A percentile compares a stretch with the other conserved stretches of the same genome.
Evolutionary conservation across 73 alveolate genomes (phyloP).

Genomic region (Diophrys sp.): DNA sequence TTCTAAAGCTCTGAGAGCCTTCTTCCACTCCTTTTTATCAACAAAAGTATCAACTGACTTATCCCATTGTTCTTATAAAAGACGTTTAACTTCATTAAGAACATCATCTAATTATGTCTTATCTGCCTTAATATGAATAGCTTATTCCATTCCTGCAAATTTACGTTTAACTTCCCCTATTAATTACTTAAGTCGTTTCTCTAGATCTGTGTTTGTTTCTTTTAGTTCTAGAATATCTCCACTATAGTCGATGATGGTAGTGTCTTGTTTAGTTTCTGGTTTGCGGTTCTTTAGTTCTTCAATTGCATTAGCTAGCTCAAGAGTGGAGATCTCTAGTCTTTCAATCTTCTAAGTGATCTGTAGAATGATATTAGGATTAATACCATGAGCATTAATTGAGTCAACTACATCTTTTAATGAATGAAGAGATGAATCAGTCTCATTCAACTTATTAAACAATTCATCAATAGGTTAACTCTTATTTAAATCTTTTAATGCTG

Average conservation of each 20-base stretch:
- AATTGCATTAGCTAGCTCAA: neutral
- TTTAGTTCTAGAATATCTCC: neutral
- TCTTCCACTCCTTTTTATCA: neutral
- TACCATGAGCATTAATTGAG: neutral
- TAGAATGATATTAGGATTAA: neutral
- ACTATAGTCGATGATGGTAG: neutral
- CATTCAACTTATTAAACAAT: neutral
- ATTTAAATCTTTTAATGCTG: neutral
- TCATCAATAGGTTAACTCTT: neutral
- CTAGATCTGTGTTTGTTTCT: neutral
- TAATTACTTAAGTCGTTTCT: neutral
- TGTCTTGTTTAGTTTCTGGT: neutral
- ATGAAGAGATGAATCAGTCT: neutral
- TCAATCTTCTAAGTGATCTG: neutral
- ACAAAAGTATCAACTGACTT: neutral
- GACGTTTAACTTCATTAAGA: neutral
- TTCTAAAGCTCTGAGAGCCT: neutral
- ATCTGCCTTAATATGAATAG: slow-evolving; percentile 5
- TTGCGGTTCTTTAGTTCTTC: neutral
- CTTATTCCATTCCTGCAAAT: neutral
- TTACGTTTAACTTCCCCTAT: neutral
- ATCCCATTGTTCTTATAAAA: neutral
- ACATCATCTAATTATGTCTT: neutral
- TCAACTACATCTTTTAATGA: neutral
- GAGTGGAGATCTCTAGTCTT: neutral